Base-by-base conservation (phyloP, 140 eudicot genomes). In the Cichorium intybus region DNA sequence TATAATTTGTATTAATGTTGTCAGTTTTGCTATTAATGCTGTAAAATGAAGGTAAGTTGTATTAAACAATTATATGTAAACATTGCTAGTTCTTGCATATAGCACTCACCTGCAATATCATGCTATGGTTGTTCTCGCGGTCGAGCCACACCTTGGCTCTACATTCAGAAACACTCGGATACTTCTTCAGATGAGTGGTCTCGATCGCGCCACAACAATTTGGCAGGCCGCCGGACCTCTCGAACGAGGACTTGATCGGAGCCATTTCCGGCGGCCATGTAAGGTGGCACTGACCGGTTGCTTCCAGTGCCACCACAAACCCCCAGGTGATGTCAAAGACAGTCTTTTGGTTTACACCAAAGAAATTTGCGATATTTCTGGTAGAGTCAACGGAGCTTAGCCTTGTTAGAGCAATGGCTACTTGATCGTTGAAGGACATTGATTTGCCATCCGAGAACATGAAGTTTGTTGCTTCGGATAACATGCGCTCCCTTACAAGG, bases 181-280 rank as follows among this genome's bases (percentile, higher is more conserved):
- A 39, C 85, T 70, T 89, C n/a, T 51, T 73, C n/a, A 84, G 49
- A 43, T 86, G 87, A 18, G 91, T 79, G 22, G 82, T 81, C 23
- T 86, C 87, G 1, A 89, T 81, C 0, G 85, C 97, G 0, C 95
- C 97, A 39, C 89, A 89, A 59, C 97, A 89, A 50, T 90, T 84
- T 0, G 87, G 87, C 43, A 90, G 75, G 29, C 87, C 93, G 37
- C 78, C 68, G 5, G 80, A 69, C 10, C 64, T 79, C 77, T 79
- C 79, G 18, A 90, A 90, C 75, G 74, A 62, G 15, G 69, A 5
- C 34, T 81, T 84, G 29, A 79, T 75, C 12, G 23, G 24, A 0
- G 60, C 4, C 78, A 75, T 72, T 28, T 86, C 79, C 0, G 16
- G 37, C 1, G 80, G 68, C 45, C 82, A 67, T 47, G 85, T 86